A percentile compares a stretch with the other conserved stretches of the same genome.
These are phyloP conservation scores for Globomyces sp. DNA, from an alignment of 371 early-diverging fungal species.

Conservation along the genomic window DNA sequence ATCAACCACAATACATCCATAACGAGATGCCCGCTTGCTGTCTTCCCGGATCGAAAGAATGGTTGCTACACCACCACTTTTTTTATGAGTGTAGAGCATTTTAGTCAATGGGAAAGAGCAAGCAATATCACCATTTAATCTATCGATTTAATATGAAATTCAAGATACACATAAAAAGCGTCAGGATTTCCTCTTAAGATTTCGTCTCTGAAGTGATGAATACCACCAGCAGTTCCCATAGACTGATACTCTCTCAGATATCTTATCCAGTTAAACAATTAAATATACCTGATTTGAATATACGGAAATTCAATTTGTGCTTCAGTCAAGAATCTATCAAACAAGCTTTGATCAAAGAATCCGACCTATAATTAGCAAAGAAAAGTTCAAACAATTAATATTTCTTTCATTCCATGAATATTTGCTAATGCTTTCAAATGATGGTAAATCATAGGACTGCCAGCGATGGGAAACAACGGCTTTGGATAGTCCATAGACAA, in stretches of 20 bases:
- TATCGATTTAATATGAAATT: too few species aligned
- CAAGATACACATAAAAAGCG: slow-evolving; percentile 75
- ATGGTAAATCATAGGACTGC: slow-evolving; percentile 92
- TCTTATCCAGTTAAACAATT: slow-evolving; percentile 40
- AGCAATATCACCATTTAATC: slow-evolving; percentile 90
- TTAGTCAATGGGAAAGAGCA: slow-evolving; percentile 88
- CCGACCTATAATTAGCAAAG: slow-evolving; percentile 63
- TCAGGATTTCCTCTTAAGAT: slow-evolving; percentile 86
- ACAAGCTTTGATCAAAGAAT: slow-evolving; percentile 92
- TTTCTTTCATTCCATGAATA: slow-evolving; percentile 84
- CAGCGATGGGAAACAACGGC: slow-evolving; percentile 97
- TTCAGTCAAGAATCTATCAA: slow-evolving; percentile 80
- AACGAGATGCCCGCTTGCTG: slow-evolving; percentile 73
- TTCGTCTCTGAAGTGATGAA: slow-evolving; percentile 97
- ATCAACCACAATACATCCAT: slow-evolving; percentile 91
- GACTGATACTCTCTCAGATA: slow-evolving; percentile 96
- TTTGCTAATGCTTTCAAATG: slow-evolving; percentile 88
- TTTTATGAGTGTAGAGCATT: slow-evolving; percentile 79
- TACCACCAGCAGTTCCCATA: slow-evolving; percentile 94
- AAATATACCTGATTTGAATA: slow-evolving; percentile 70
- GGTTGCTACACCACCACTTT: slow-evolving; percentile 56
- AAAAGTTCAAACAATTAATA: slow-evolving; percentile 44
- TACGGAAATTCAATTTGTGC: slow-evolving; percentile 80
- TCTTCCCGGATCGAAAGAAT: slow-evolving; percentile 52
- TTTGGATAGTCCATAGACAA: slow-evolving; percentile 92